Base-by-base conservation (phyloP, 2,329 filamentous ascomycete genomes). In the Scortechinia acanthostroma region DNA sequence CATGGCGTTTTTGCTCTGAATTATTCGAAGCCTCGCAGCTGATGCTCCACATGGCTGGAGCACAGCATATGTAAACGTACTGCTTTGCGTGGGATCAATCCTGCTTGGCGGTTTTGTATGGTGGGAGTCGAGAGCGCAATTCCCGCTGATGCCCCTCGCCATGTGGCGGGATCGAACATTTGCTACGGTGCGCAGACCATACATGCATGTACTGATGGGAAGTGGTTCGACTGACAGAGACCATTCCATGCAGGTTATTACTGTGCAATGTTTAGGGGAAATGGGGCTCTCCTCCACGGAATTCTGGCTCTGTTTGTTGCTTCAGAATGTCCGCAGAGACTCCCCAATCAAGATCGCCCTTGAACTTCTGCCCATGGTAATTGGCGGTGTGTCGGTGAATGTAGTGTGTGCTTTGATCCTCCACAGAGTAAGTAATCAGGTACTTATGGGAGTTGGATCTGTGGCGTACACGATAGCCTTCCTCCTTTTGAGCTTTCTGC, bases 241-340 rank as follows among this genome's bases (percentile, higher is more conserved):
- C 23, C 46, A 77, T 71, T 68, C 82, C 21, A 74, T 85, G 33
- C 53, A 64, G 4, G 72, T 76, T 3, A 63, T 81, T 21, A 68
- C 76, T 5, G n/a, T n/a, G n/a, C n/a, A n/a, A n/a, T n/a, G n/a
- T n/a, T 63, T 83, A 2, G 81, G 81, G 4, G 81, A 77, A 53
- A 76, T 83, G 62, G 73, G 73, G 3, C 87, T 87, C 52, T 68
- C 74, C 1, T 68, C 76, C 3, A 68, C 74, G 22, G 62, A 71
- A 16, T 86, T 86, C 58, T 85, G 79, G 74, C 62, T 83, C 2
- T 70, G 80, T 0, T 71, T 85, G 4, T 85, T 77, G 58, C 76
- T 87, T 63, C 81, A 87, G 57, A 63, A 76, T 25, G 59, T 82
- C 23, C 64, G 71, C 37, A 45, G 61, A 5, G 65, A 75, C 46